Percentiles rank a stretch among this genome's conserved stretches.
Conservation (phyloP, 1,139 yeast genomes). For the Hanseniaspora gamundiae region DNA sequence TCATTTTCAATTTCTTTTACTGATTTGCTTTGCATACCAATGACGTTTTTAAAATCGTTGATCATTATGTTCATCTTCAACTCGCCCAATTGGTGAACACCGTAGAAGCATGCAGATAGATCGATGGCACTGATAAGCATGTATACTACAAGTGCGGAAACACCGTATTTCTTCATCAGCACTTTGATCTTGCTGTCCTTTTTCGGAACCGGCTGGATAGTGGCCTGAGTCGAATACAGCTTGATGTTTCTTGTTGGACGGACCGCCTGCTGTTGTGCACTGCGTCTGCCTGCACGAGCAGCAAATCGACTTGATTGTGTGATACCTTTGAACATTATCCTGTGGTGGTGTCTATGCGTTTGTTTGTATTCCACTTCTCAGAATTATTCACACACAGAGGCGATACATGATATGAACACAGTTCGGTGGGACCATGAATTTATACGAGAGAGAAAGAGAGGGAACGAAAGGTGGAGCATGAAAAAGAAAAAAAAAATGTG, state of each 20-base stretch:
- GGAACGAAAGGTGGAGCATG: not conserved
- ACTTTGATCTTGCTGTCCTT: conserved; percentile 31
- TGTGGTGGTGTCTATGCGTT: too few relatives aligned
- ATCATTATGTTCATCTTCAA: conserved; percentile 63
- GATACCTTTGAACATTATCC: too few relatives aligned
- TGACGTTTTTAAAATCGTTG: conserved; percentile 41
- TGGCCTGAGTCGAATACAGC: too few relatives aligned
- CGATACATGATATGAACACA: too few relatives aligned
- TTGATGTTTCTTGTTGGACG: too few relatives aligned
- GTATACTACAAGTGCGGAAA: conserved; percentile 81
- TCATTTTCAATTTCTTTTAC: conserved; percentile 22
- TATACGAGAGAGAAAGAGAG: too few relatives aligned
- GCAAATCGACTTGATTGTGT: too few relatives aligned
- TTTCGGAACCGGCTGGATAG: not conserved
- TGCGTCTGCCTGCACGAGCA: too few relatives aligned
- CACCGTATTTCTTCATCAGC: conserved; percentile 77
- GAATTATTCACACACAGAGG: too few relatives aligned
- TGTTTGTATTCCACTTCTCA: too few relatives aligned
- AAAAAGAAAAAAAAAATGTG: not conserved
- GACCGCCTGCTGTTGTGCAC: too few relatives aligned
- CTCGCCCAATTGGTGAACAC: conserved; percentile 80
- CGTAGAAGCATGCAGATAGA: conserved; percentile 66
- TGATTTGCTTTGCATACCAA: conserved; percentile 43
- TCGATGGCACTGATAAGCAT: conserved; percentile 59
- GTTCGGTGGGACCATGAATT: too few relatives aligned